Evolutionary conservation across 2,329 filamentous ascomycete species (phyloP), one percentile per base, ranked within the genome.

Genomic region (Lomentospora prolificans): DNA sequence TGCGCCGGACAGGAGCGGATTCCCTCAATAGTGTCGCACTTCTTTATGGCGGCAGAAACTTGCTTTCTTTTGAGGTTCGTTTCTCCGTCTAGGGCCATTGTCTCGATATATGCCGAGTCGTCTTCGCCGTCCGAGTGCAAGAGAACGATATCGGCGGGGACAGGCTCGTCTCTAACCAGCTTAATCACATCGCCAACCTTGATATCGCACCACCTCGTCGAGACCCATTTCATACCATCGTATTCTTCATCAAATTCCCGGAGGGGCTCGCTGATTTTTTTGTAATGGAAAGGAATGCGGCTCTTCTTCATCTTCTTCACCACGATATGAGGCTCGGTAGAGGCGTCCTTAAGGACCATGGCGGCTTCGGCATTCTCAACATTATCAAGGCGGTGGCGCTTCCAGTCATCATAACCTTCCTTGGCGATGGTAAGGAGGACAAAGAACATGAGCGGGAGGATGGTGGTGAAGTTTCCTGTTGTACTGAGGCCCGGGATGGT

Each of bases 361-460:
- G 73, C 73, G 8, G 71, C 68, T 51, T 74, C 71, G 3, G 78
- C 76, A 65, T 95, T 95, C 69, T 95, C 90, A 22, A 87, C 80
- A 63, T 85, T 90, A 65, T 95, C 90, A 50, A 95, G 75, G 14
- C 86, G 80, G 69, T 94, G 87, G 58, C 90, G 78, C 62, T 87
- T 82, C 63, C 86, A 84, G 67, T 95, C 90, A 66, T 95, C 90
- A 62, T 89, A 94, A 0, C 89, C 90, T 71, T 95, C 90, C 66
- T 95, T 95, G 27, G 78, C 78, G 63, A 95, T 87, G 0, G 89
- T 94, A 57, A 95, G 75, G 33, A 84, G 75, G 41, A 95, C 87
- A 66, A 90, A 90, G 67, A 90, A 86, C 58, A 87, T 66, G 22
- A 90, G 71, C 0, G 87, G 87, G 28, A 89, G 73, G 61, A 90